Evolutionary conservation across 768 basidiomycete genomes (phyloP).

Genomic region (Boletus eberwhitei): DNA sequence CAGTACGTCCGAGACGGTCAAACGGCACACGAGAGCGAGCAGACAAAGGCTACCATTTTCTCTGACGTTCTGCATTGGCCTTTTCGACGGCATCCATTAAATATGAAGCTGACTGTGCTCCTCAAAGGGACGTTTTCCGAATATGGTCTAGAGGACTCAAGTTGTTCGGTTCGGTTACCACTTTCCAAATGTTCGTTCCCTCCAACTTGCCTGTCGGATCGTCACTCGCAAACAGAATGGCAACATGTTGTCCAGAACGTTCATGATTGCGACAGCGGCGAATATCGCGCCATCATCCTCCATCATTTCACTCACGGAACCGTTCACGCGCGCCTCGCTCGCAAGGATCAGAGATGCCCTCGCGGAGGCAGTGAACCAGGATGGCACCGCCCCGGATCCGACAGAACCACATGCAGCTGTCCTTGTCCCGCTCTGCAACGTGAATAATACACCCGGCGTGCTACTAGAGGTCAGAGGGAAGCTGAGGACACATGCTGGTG

Average conservation of each 20-base stretch:
- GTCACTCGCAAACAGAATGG: constrained; percentile 12
- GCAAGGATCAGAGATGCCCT: constrained; percentile 31
- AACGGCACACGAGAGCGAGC: not conserved
- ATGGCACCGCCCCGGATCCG: constrained; percentile 17
- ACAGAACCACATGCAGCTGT: constrained; percentile 59
- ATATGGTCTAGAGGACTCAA: not conserved
- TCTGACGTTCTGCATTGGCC: constrained; percentile 71
- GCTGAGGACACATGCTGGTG: constrained; percentile 71
- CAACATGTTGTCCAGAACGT: constrained; percentile 27
- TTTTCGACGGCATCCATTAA: constrained; percentile 79
- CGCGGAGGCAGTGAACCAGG: constrained; percentile 6
- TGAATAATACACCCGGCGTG: constrained; percentile 60
- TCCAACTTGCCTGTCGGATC: not conserved
- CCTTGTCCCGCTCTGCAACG: constrained; percentile 75
- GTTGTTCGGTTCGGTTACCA: not conserved
- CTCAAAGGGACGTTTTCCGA: constrained; percentile 4
- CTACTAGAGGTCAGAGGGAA: constrained; percentile 68
- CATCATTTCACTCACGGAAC: constrained; percentile 32
- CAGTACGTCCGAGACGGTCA: constrained; percentile 9
- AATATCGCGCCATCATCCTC: constrained; percentile 10
- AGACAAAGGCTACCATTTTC: constrained; percentile 49
- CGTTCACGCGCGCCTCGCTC: constrained; percentile 37
- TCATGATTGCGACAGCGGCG: constrained; percentile 14
- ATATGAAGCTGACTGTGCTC: not conserved
- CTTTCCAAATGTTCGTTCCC: not conserved